phyloP scores from a whole-genome alignment of 192 early-diverging fungal genomes.

The Chytriomyces sp. region DNA sequence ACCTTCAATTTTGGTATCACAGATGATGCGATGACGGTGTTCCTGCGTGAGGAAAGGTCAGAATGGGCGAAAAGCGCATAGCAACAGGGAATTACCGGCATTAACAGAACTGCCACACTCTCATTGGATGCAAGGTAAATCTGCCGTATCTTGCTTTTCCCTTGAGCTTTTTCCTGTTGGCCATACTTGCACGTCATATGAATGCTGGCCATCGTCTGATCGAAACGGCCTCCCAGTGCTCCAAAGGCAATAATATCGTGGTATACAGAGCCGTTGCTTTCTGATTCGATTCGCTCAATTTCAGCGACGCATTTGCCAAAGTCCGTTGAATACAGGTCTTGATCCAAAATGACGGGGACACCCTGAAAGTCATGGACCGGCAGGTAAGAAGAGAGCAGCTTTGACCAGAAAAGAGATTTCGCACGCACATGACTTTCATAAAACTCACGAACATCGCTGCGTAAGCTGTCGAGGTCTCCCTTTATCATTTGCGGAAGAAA shows the following conservation, averaged over 20 bases:
- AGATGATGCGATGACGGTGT: constrained; percentile 72
- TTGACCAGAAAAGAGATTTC: constrained; percentile 2
- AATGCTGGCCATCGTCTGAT: constrained; percentile 84
- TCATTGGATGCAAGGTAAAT: constrained; percentile 74
- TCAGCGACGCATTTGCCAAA: constrained; percentile 84
- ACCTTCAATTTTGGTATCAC: constrained; percentile 69
- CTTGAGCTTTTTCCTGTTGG: constrained; percentile 48
- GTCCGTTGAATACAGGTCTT: constrained; percentile 75
- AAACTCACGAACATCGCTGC: constrained; percentile 61
- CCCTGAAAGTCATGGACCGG: constrained; percentile 48
- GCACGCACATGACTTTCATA: constrained; percentile 62
- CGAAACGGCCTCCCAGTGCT: constrained; percentile 85
- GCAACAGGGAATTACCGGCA: constrained; percentile 50
- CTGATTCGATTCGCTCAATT: constrained; percentile 37
- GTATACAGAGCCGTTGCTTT: not conserved
- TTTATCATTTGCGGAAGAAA: constrained; percentile 79
- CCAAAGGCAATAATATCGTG: constrained; percentile 76
- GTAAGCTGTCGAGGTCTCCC: constrained; percentile 88
- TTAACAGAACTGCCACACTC: constrained; percentile 74
- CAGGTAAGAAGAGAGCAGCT: not conserved
- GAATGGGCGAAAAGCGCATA: not conserved
- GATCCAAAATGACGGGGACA: constrained; percentile 49
- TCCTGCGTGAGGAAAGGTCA: constrained; percentile 34
- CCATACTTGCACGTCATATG: constrained; percentile 71
- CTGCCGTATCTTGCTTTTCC: constrained; percentile 48